phyloP scores from a whole-genome alignment of 345 rosid species.

The Odontarrhena argentea region DNA sequence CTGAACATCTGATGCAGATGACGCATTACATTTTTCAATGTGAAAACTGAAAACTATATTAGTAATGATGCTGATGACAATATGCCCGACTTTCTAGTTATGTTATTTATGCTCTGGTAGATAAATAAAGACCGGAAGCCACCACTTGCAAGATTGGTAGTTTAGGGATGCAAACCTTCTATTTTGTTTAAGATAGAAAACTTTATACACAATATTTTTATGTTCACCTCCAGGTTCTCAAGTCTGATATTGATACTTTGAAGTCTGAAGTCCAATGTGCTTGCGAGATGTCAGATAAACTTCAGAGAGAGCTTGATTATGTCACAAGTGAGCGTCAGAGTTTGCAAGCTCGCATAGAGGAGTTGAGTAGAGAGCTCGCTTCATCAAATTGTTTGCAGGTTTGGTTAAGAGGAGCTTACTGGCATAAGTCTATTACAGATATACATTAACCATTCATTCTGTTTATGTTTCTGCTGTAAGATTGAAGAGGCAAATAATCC shows the following conservation, averaged over 20 bases:
- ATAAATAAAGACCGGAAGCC: conserved; percentile 14
- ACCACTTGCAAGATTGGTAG: conserved; percentile 12
- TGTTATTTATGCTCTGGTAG: background rate
- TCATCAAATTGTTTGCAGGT: conserved; percentile 50
- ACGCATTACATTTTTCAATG: conserved; percentile 2
- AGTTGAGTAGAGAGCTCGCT: conserved; percentile 34
- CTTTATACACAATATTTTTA: background rate
- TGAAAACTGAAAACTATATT: conserved; percentile 18
- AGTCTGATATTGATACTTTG: conserved; percentile 45
- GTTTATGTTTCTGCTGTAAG: conserved; percentile 40
- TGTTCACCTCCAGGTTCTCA: conserved; percentile 41
- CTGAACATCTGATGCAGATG: conserved; percentile 20
- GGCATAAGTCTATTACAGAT: conserved; percentile 12
- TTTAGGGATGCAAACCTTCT: background rate
- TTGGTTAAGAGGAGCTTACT: conserved; percentile 25
- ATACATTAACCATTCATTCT: conserved; percentile 18
- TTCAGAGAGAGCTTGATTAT: conserved; percentile 47
- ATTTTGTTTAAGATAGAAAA: background rate
- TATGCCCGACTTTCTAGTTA: conserved; percentile 6
- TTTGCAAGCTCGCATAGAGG: conserved; percentile 41
- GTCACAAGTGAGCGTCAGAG: conserved; percentile 53
- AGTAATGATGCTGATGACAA: conserved; percentile 9
- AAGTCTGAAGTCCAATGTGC: conserved; percentile 48
- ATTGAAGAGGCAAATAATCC: conserved; percentile 45
- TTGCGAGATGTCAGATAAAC: conserved; percentile 39